Evolutionary conservation across 2,329 filamentous ascomycete species (phyloP).

Genomic region (Trichophyton mentagrophytes): DNA sequence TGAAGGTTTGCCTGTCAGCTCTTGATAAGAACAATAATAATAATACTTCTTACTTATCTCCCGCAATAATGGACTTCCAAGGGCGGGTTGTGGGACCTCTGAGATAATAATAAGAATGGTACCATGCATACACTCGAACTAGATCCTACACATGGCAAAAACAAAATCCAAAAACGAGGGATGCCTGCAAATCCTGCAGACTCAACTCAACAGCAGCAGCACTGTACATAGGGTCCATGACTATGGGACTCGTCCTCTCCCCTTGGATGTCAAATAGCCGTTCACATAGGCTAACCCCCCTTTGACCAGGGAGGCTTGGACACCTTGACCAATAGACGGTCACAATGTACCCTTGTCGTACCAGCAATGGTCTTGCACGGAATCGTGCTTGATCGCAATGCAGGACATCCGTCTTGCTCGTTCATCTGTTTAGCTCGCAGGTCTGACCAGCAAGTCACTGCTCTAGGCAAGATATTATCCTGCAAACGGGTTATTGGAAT

Average conservation of each 20-base stretch:
- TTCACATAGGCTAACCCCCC: not conserved
- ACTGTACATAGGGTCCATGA: not conserved
- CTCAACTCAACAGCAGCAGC: not conserved
- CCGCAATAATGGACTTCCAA: constrained; percentile 1
- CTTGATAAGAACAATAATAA: not conserved
- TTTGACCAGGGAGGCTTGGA: not conserved
- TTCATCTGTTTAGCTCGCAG: not conserved
- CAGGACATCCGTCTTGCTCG: not conserved
- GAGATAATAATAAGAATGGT: not conserved
- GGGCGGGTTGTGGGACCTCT: not conserved
- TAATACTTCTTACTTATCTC: not conserved
- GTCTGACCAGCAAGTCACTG: not conserved
- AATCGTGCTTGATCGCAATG: not conserved
- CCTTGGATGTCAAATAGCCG: not conserved
- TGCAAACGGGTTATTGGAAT: not conserved
- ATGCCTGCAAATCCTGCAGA: not conserved
- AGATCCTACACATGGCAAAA: not conserved
- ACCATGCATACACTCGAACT: not conserved
- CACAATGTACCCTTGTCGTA: not conserved
- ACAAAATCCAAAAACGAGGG: not conserved
- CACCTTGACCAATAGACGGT: not conserved
- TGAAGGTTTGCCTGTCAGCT: constrained; percentile 2
- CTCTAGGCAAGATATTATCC: not conserved
- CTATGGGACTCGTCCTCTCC: not conserved
- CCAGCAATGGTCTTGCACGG: not conserved